Evolutionary conservation across 371 early-diverging fungal genomes (phyloP).

Genomic region (Saksenaea oblongispora): DNA sequence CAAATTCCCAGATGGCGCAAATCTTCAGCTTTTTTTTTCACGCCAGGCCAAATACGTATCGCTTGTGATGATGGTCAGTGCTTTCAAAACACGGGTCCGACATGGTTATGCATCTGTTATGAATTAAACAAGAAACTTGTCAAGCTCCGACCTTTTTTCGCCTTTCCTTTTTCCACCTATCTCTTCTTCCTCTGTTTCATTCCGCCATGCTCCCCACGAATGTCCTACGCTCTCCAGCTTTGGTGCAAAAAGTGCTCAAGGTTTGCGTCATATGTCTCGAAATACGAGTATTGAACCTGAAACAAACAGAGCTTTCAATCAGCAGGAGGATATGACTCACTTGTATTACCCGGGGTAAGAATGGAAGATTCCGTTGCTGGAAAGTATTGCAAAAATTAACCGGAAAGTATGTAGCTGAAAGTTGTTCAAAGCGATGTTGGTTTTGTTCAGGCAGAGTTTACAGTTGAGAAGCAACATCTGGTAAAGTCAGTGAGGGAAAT

Average conservation of each 20-base stretch:
- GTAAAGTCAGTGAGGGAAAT: conserved; percentile 24
- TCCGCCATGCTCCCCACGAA: conserved; percentile 13
- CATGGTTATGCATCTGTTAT: too few relatives aligned
- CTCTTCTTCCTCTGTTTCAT: not conserved
- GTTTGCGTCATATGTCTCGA: not conserved
- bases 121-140: not conserved
- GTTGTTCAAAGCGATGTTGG: conserved; percentile 46
- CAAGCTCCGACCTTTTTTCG: not conserved
- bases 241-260: conserved; percentile 23
- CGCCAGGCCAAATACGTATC: too few relatives aligned
- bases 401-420: conserved; percentile 32
- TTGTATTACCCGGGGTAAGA: conserved; percentile 49
- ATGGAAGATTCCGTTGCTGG: not conserved
- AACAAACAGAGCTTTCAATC: conserved; percentile 35
- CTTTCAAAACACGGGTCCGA: too few relatives aligned
- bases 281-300: not conserved
- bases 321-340: conserved; percentile 43
- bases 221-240: conserved; percentile 17
- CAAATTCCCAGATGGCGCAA: too few relatives aligned
- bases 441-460: conserved; percentile 45
- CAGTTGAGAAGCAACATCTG: conserved; percentile 56
- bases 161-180: not conserved
- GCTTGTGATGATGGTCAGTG: too few relatives aligned
- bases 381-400: not conserved
- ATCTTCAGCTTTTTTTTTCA: too few relatives aligned